phyloP scores from a whole-genome alignment of 495 filamentous ascomycete genomes.

The Aspergillus homomorphus region DNA sequence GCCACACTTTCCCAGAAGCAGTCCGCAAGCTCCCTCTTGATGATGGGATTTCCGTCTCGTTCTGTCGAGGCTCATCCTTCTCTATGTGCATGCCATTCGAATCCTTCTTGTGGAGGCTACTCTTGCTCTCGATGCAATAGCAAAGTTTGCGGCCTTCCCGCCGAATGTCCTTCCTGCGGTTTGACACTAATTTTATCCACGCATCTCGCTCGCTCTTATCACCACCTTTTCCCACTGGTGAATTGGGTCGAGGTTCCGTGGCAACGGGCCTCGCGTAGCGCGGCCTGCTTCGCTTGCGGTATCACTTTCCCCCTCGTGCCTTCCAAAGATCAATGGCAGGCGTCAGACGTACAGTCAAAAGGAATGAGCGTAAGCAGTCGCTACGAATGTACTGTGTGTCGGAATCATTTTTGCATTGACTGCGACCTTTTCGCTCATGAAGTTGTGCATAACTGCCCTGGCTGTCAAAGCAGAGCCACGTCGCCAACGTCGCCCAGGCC shows the following conservation, averaged over 20 bases:
- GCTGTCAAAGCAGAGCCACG: constrained; percentile 67
- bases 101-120: constrained; percentile 83
- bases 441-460: constrained; percentile 90
- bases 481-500: constrained; percentile 6
- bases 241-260: constrained; percentile 92
- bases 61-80: constrained; percentile 69
- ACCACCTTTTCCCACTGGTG: constrained; percentile 87
- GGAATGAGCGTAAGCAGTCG: constrained; percentile 82
- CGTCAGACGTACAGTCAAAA: constrained; percentile 36
- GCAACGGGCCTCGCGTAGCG: constrained; percentile 55
- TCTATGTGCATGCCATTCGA: constrained; percentile 91
- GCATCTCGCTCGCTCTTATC: constrained; percentile 89
- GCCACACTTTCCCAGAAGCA: constrained; percentile 67
- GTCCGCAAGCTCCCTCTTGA: constrained; percentile 72
- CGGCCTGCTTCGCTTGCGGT: constrained; percentile 50
- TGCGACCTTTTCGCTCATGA: constrained; percentile 95
- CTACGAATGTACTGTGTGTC: constrained; percentile 82
- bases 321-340: constrained; percentile 35
- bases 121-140: constrained; percentile 81
- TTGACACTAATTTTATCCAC: constrained; percentile 96
- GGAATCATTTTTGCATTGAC: constrained; percentile 93
- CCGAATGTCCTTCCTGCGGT: constrained; percentile 85
- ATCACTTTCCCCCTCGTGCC: constrained; percentile 51
- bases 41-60: constrained; percentile 98
- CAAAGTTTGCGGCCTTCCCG: constrained; percentile 90